Percentiles rank a stretch among this genome's conserved stretches.
Evolutionary conservation across 345 rosid species (phyloP).

Genomic region (Gossypium turneri): DNA sequence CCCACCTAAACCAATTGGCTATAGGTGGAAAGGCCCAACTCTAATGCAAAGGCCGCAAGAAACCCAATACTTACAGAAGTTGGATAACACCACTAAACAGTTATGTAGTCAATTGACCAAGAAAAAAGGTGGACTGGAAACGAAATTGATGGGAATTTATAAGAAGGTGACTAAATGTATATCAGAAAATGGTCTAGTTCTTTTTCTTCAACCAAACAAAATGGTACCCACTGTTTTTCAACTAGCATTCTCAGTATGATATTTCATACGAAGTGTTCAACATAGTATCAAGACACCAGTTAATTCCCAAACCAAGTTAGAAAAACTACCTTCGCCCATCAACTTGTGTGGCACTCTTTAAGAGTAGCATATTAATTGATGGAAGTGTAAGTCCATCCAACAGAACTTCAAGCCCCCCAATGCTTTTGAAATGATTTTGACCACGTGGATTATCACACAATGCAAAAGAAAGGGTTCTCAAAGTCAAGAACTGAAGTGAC

Average conservation of each 20-base stretch:
- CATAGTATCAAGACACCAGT: background rate
- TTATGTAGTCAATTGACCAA: background rate
- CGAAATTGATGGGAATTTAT: background rate
- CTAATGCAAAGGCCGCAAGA: background rate
- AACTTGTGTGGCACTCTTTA: constrained; percentile 28
- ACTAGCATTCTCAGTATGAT: background rate
- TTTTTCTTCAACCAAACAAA: background rate
- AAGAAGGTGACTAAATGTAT: background rate
- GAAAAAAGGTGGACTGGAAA: background rate
- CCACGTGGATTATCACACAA: constrained; percentile 65
- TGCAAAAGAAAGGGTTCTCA: constrained; percentile 50
- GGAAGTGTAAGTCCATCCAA: constrained; percentile 70
- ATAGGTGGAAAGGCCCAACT: background rate
- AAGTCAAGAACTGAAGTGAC: constrained; percentile 51
- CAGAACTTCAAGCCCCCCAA: constrained; percentile 77
- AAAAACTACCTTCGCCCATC: constrained; percentile 39
- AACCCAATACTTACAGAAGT: background rate
- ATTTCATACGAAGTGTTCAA: background rate
- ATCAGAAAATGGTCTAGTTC: background rate
- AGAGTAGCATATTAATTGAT: constrained; percentile 34
- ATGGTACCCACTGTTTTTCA: background rate
- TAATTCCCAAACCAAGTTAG: background rate
- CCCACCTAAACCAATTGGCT: background rate
- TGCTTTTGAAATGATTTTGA: constrained; percentile 77
- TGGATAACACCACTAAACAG: background rate